Percentiles rank a stretch among this genome's conserved stretches.
These are phyloP conservation scores for Globisporangium okanoganense DNA, from an alignment of 352 stramenopile genomes.

Conservation along the genomic window DNA sequence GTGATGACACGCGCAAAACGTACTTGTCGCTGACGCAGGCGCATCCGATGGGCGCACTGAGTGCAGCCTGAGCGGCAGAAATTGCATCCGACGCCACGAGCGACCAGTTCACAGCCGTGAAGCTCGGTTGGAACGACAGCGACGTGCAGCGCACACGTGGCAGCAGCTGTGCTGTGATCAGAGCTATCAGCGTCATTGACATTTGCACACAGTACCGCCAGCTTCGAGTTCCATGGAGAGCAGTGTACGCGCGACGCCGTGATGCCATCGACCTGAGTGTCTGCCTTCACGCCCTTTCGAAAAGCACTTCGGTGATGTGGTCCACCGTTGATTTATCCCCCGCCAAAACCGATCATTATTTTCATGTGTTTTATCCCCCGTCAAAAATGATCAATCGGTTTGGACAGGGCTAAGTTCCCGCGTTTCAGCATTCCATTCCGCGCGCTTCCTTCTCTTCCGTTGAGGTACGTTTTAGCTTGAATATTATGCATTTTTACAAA, in stretches of 20 bases:
- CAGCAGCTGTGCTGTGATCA: background rate
- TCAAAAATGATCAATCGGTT: background rate
- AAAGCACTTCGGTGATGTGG: background rate
- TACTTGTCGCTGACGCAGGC: constrained; percentile 27
- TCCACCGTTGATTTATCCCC: background rate
- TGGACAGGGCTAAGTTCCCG: background rate
- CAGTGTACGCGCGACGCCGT: background rate
- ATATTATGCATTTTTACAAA: background rate
- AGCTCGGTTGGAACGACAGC: constrained; percentile 16
- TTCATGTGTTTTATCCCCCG: background rate
- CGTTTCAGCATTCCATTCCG: constrained; percentile 10
- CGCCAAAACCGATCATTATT: background rate
- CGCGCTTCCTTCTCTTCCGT: constrained; percentile 7
- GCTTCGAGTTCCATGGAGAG: background rate
- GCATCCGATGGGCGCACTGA: constrained; percentile 35
- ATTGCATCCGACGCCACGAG: constrained; percentile 29
- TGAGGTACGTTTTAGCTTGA: background rate
- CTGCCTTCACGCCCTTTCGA: constrained; percentile 10
- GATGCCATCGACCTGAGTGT: background rate
- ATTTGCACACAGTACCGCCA: too few species aligned
- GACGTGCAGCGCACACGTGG: background rate
- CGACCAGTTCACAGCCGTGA: constrained; percentile 44
- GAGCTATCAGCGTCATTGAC: background rate
- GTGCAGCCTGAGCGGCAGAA: constrained; percentile 17
- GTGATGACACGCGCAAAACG: background rate